Conservation (phyloP, 345 rosid species). For the Firmiana major region DNA sequence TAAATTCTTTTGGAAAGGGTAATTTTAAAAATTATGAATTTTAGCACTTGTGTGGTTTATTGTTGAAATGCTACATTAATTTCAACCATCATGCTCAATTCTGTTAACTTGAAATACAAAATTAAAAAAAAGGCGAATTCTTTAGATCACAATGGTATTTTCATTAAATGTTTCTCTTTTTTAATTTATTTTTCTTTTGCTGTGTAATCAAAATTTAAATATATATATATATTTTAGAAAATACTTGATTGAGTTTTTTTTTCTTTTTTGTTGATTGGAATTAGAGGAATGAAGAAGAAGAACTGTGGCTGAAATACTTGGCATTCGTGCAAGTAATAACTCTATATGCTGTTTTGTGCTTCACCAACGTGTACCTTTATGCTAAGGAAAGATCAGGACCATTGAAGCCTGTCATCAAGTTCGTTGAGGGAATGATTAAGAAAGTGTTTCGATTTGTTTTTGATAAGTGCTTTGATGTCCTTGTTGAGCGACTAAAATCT, state of each 20-base stretch:
- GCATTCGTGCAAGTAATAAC: constrained; percentile 81
- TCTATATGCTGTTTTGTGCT: constrained; percentile 49
- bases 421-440: constrained; percentile 81
- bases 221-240: too few relatives aligned
- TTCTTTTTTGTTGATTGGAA: background rate
- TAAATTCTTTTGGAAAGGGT: too few relatives aligned
- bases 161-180: background rate
- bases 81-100: too few relatives aligned
- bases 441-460: constrained; percentile 71
- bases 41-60: too few relatives aligned
- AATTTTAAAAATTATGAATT: too few relatives aligned
- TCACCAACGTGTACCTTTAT: constrained; percentile 48
- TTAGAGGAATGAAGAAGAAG: constrained; percentile 28
- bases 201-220: background rate
- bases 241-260: background rate
- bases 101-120: too few relatives aligned
- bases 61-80: too few relatives aligned
- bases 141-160: background rate
- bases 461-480: constrained; percentile 62
- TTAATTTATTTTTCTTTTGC: background rate
- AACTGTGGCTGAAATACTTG: constrained; percentile 66
- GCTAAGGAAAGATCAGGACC: constrained; percentile 84
- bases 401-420: constrained; percentile 75
- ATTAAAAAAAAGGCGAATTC: too few relatives aligned
- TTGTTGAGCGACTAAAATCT: constrained; percentile 60